Conservation (phyloP, 495 filamentous ascomycete genomes). For the Penicillium cosmopolitanum region DNA sequence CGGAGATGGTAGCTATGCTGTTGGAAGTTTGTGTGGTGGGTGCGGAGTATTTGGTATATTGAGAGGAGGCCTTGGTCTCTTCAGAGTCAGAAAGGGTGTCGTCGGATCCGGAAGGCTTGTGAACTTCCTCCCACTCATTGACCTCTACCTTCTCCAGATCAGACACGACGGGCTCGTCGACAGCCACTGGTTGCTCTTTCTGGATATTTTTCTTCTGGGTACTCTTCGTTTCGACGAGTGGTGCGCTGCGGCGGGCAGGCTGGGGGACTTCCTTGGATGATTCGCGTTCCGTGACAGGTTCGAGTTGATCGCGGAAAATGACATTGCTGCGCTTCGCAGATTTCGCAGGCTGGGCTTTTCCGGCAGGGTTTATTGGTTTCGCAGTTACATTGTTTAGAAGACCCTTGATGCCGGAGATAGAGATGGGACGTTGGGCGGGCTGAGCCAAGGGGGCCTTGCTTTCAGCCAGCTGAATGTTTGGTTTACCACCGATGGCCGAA, state of each 20-base stretch:
- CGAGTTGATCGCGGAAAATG: constrained; percentile 65
- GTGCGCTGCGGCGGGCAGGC: constrained; percentile 23
- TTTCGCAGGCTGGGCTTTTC: constrained; percentile 44
- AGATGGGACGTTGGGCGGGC: constrained; percentile 67
- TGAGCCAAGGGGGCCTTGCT: constrained; percentile 57
- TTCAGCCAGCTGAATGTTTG: constrained; percentile 39
- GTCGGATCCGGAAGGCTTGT: constrained; percentile 16
- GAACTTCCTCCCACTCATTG: background rate
- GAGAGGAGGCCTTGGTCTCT: constrained; percentile 18
- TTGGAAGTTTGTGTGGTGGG: constrained; percentile 21
- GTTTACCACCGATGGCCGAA: constrained; percentile 50
- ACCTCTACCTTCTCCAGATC: background rate
- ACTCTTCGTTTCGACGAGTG: constrained; percentile 12
- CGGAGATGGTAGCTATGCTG: constrained; percentile 13
- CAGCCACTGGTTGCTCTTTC: background rate
- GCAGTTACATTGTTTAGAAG: constrained; percentile 47
- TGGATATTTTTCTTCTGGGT: background rate
- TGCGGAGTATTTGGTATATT: constrained; percentile 13
- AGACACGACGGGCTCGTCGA: background rate
- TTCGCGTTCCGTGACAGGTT: constrained; percentile 38
- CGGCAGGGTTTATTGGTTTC: constrained; percentile 38
- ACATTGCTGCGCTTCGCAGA: constrained; percentile 60
- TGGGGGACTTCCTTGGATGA: constrained; percentile 44
- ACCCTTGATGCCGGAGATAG: constrained; percentile 49
- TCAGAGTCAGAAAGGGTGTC: constrained; percentile 20